Percentiles rank a stretch among this genome's conserved stretches.
Conservation (phyloP, 2,329 filamentous ascomycete genomes). For the Chaetomiaceae sp. region DNA sequence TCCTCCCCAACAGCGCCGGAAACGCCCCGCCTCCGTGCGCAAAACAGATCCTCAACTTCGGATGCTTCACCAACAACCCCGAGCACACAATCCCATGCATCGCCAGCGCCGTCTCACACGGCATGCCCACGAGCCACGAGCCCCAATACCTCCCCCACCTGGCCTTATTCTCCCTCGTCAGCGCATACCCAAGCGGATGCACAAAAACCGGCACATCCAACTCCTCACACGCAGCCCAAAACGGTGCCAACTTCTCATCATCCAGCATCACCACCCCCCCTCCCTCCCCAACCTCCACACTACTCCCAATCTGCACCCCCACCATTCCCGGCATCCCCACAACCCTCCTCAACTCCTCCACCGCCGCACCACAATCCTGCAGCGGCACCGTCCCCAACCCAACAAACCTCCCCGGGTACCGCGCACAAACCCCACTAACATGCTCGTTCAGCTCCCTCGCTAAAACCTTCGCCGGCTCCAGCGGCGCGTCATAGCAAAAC, state of each 20-base stretch:
- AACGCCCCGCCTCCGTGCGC: constrained; percentile 36
- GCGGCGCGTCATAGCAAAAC: constrained; percentile 36
- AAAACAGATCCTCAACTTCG: constrained; percentile 32
- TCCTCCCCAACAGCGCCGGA: constrained; percentile 33
- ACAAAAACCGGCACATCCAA: constrained; percentile 33
- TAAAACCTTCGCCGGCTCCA: constrained; percentile 28
- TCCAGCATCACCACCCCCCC: constrained; percentile 30
- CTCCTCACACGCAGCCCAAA: constrained; percentile 33
- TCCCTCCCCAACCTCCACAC: constrained; percentile 24
- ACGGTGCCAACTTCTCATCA: constrained; percentile 28
- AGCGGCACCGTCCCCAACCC: constrained; percentile 33
- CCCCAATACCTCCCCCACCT: constrained; percentile 34
- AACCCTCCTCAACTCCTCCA: constrained; percentile 30
- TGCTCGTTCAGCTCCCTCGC: constrained; percentile 34
- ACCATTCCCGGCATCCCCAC: constrained; percentile 25
- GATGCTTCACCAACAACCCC: constrained; percentile 31
- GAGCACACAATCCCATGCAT: constrained; percentile 32
- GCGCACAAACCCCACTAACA: constrained; percentile 27
- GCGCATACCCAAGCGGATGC: constrained; percentile 34
- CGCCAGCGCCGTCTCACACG: constrained; percentile 34
- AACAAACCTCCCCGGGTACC: constrained; percentile 30
- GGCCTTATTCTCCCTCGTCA: constrained; percentile 31
- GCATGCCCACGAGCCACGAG: constrained; percentile 36
- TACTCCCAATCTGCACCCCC: constrained; percentile 35
- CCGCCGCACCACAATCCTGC: constrained; percentile 29